Evolutionary conservation across 129 eudicot genomes (phyloP).

Genomic region (Arctium minus): DNA sequence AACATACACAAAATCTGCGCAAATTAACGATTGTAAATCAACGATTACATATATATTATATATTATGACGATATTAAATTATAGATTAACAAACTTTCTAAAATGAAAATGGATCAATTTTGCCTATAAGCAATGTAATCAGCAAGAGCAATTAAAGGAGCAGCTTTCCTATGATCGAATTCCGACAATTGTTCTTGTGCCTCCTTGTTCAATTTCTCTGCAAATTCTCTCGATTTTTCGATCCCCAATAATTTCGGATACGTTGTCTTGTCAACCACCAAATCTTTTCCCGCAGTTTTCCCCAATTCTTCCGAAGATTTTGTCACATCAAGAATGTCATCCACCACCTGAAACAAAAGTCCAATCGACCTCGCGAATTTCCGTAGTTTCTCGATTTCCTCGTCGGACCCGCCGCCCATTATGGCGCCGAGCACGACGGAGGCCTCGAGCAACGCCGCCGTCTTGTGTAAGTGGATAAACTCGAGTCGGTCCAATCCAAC

Average conservation of each 20-base stretch:
- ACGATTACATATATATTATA: too few species aligned
- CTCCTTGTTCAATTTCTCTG: slow-evolving; percentile 48
- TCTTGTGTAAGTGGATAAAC: slow-evolving; percentile 56
- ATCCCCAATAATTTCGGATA: slow-evolving; percentile 62
- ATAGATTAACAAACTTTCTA: too few species aligned
- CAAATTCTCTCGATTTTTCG: slow-evolving; percentile 56
- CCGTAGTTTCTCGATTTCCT: slow-evolving; percentile 43
- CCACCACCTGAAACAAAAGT: slow-evolving; percentile 57
- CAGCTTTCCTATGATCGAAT: slow-evolving; percentile 49
- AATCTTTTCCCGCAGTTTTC: slow-evolving; percentile 54
- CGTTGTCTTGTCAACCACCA: slow-evolving; percentile 45
- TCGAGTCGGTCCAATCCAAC: slow-evolving; percentile 42
- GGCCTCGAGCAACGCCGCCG: slow-evolving; percentile 56
- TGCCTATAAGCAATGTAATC: slow-evolving; percentile 47
- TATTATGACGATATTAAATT: too few species aligned
- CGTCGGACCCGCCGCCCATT: slow-evolving; percentile 50
- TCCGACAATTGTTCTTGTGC: slow-evolving; percentile 49
- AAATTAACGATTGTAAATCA: too few species aligned
- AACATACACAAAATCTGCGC: too few species aligned
- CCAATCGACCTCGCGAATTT: slow-evolving; percentile 55
- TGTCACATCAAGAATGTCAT: slow-evolving; percentile 54
- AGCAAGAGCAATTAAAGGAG: slow-evolving; percentile 57
- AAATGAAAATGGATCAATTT: slow-evolving; percentile 11
- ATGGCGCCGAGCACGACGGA: slow-evolving; percentile 59
- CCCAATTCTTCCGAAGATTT: slow-evolving; percentile 51